phyloP scores from a whole-genome alignment of 805 yeast species.

The Priceomyces castillae region DNA sequence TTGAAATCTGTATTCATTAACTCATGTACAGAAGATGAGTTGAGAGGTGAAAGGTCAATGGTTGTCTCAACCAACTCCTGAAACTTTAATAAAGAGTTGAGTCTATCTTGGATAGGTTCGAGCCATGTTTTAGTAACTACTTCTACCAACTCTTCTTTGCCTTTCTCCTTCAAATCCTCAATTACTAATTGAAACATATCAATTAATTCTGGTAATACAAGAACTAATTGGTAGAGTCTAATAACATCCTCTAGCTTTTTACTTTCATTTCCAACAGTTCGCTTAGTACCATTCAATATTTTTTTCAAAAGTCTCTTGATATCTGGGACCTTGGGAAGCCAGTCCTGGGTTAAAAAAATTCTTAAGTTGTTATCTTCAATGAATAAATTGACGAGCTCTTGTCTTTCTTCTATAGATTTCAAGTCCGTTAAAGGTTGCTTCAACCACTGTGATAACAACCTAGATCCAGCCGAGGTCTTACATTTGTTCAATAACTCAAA shows the following conservation, averaged over 20 bases:
- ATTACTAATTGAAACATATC: conserved; percentile 47
- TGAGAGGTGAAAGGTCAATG: conserved; percentile 79
- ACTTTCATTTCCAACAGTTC: conserved; percentile 32
- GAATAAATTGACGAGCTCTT: conserved; percentile 67
- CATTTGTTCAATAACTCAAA: conserved; percentile 86
- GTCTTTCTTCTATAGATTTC: conserved; percentile 62
- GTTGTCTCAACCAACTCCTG: conserved; percentile 91
- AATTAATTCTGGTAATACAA: conserved; percentile 66
- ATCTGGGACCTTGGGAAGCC: conserved; percentile 77
- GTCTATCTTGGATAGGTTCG: conserved; percentile 49
- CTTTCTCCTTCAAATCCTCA: conserved; percentile 26
- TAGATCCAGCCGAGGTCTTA: conserved; percentile 83
- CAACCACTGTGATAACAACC: conserved; percentile 89
- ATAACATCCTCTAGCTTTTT: conserved; percentile 86
- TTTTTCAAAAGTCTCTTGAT: conserved; percentile 72
- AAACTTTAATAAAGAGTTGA: conserved; percentile 57
- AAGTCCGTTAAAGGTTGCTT: conserved; percentile 86
- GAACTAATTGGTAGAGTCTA: conserved; percentile 76
- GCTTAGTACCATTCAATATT: conserved; percentile 38
- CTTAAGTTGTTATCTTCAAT: conserved; percentile 69
- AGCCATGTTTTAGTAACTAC: conserved; percentile 56
- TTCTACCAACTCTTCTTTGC: conserved; percentile 17
- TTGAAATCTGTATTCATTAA: conserved; percentile 64
- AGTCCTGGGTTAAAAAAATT: conserved; percentile 61
- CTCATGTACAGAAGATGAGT: conserved; percentile 40